These are phyloP conservation scores for Podospora pseudoanserina DNA, from an alignment of 495 filamentous ascomycete species.

Conservation along the genomic window DNA sequence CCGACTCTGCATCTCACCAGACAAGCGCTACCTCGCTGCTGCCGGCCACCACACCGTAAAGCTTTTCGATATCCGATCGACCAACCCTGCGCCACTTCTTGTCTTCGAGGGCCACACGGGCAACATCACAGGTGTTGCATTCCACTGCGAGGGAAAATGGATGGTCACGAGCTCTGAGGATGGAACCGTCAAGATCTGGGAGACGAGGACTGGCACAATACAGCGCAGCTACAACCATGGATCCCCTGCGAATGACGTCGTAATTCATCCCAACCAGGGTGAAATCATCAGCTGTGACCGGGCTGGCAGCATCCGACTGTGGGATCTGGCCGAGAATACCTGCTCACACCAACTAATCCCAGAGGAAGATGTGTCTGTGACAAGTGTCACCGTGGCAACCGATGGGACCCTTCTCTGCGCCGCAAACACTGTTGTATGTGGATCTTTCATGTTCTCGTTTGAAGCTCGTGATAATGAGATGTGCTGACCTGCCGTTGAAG, in stretches of 20 bases:
- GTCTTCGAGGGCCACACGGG: constrained; percentile 93
- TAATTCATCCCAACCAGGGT: constrained; percentile 97
- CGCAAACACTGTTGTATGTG: constrained; percentile 79
- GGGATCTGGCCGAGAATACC: constrained; percentile 95
- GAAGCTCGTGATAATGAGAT: not conserved
- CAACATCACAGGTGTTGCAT: constrained; percentile 94
- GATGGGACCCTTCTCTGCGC: constrained; percentile 94
- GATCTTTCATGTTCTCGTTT: not conserved
- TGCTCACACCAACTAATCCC: constrained; percentile 96
- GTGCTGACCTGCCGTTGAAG: constrained; percentile 41
- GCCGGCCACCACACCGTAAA: constrained; percentile 94
- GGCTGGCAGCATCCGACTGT: constrained; percentile 86
- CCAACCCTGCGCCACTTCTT: constrained; percentile 86
- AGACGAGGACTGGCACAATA: constrained; percentile 80
- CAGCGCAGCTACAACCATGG: constrained; percentile 91
- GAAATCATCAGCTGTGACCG: constrained; percentile 96
- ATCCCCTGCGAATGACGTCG: constrained; percentile 86
- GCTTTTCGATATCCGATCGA: constrained; percentile 95
- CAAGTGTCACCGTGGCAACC: constrained; percentile 91
- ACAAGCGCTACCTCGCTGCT: constrained; percentile 92
- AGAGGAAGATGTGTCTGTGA: constrained; percentile 87
- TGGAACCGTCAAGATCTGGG: constrained; percentile 98
- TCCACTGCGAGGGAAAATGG: constrained; percentile 98
- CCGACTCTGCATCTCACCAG: constrained; percentile 94
- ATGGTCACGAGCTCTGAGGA: constrained; percentile 99